A percentile compares a stretch with the other conserved stretches of the same genome.
Evolutionary conservation across 164 flowering plant genomes (phyloP).

Genomic region (Magnolia sinica): DNA sequence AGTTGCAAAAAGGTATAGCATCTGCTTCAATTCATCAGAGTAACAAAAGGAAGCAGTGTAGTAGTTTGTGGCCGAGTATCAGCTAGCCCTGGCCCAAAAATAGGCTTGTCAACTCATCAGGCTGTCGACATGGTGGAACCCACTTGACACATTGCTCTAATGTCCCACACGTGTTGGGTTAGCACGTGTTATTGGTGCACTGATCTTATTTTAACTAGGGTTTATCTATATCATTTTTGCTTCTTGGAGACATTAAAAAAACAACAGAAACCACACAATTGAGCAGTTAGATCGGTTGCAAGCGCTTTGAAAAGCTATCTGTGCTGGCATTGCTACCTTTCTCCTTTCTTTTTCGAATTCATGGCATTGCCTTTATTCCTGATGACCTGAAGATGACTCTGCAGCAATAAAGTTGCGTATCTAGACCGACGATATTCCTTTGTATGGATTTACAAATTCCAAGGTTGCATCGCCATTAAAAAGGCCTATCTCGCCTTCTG

Average conservation of each 20-base stretch:
- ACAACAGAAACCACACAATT: neutral
- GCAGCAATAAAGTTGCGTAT: constrained; percentile 7
- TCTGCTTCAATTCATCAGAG: too few species aligned
- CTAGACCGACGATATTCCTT: constrained; percentile 1
- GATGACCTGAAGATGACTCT: constrained; percentile 17
- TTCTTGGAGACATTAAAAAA: neutral
- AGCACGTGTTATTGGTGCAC: too few species aligned
- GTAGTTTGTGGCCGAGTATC: too few species aligned
- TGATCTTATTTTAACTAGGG: too few species aligned
- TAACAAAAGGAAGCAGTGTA: too few species aligned
- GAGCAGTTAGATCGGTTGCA: neutral
- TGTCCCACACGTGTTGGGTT: too few species aligned
- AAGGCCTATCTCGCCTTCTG: neutral
- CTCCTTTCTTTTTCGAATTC: neutral
- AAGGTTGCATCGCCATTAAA: neutral
- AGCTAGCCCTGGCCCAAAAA: too few species aligned
- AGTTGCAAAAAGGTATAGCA: too few species aligned
- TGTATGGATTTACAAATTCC: neutral
- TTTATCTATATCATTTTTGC: too few species aligned
- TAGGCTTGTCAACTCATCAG: too few species aligned
- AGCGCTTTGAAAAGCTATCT: neutral
- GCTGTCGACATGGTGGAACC: too few species aligned
- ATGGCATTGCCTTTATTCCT: constrained; percentile 3
- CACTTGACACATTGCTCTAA: too few species aligned
- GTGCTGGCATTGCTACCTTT: neutral